These are phyloP conservation scores for Hyphopichia fennica DNA, from an alignment of 1,139 yeast genomes.

Conservation along the genomic window DNA sequence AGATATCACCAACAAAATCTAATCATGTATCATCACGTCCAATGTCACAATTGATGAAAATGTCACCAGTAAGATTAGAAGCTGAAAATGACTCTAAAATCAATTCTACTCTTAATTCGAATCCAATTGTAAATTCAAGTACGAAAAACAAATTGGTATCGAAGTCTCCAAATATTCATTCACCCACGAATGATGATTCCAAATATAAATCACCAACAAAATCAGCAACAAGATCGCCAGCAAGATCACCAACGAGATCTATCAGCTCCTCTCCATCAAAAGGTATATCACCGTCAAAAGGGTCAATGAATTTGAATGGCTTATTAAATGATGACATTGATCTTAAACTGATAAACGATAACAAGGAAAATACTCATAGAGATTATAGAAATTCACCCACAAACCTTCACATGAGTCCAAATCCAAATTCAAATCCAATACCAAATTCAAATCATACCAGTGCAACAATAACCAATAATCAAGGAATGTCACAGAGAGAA, in stretches of 20 bases:
- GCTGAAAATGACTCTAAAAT: no score
- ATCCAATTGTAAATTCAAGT: no score
- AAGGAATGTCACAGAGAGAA: conserved; percentile 5
- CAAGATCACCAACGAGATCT: conserved; percentile 20
- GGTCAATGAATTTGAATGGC: conserved; percentile 38
- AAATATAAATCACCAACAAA: background rate
- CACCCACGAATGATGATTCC: background rate
- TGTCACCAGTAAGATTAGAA: conserved; percentile 6
- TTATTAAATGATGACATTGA: conserved; percentile 20
- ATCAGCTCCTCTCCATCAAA: conserved; percentile 1
- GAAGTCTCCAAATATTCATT: conserved; percentile 6
- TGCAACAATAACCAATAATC: no score
- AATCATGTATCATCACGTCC: background rate
- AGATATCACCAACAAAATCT: conserved; percentile 3
- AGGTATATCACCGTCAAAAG: conserved; percentile 39
- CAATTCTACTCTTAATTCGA: no score
- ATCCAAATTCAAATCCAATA: no score
- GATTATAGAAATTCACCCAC: background rate
- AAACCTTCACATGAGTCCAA: background rate
- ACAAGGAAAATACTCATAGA: conserved; percentile 5
- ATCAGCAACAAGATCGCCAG: conserved; percentile 9
- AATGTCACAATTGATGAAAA: background rate
- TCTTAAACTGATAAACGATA: conserved; percentile 16
- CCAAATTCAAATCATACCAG: no score
- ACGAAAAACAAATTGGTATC: background rate